Base-by-base conservation (phyloP, 805 yeast species). In the Kazachstania kunashirensis region DNA sequence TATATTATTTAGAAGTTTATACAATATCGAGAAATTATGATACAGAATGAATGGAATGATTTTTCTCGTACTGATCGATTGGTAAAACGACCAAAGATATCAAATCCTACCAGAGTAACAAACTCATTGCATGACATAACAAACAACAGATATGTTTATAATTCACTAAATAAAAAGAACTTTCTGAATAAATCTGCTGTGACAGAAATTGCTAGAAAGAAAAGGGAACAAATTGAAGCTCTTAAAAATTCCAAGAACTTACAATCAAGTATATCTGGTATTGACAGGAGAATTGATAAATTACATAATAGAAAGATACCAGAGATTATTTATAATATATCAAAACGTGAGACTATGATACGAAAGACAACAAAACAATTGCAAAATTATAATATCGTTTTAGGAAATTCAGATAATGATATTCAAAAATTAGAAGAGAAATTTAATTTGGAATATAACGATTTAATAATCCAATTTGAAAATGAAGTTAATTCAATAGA, bases 241-340 rank as follows among this genome's bases (percentile, higher is more conserved):
- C 8, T 11, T 14, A 32, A 16, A 28, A 27, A 21, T 19, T 15
- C 29, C 3, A 37, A 24, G 10, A 27, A 20, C 10, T 13, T 37
- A 3, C 34, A 37, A n/a, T 14, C 38, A 23, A 26, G 26, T 12
- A 37, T 29, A 6, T 7, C 21, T 4, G 25, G 35, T 6, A 20
- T 25, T 4, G 36, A 44, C 29, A 34, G 41, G 21, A 32, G 37
- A 6, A 35, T 41, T 17, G 29, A 25, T 4, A 41, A 29, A 20
- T 30, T 29, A 15, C 36, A 41, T 17, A 37, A 37, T 21, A 42
- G 46, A 31, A 38, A 40, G 13, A 35, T 57, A 12, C 60, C 61
- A 11, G 54, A 49, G 24, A 32, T 53, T 12, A 45, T 49, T 13
- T 55, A 55, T 36, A 48, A 50, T 13, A 45, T 52, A 3, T 45